phyloP scores from a whole-genome alignment of 2,329 filamentous ascomycete species.

The Diaporthe longicolla region DNA sequence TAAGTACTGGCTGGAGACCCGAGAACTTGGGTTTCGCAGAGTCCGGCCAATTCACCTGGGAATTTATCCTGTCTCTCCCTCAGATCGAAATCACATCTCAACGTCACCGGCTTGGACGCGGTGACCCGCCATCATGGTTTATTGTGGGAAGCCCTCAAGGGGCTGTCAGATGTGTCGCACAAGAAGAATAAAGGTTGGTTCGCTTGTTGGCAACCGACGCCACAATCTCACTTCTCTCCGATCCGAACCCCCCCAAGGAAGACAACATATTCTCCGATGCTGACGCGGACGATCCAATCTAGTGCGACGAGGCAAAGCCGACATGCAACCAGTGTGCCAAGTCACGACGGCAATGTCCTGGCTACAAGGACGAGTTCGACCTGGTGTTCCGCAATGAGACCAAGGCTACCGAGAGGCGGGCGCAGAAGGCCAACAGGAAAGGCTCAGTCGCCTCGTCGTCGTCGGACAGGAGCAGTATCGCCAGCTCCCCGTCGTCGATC shows the following conservation, averaged over 20 bases:
- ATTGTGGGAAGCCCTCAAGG: constrained; percentile 75
- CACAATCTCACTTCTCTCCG: background rate
- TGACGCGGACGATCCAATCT: constrained; percentile 40
- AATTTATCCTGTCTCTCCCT: background rate
- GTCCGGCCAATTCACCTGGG: background rate
- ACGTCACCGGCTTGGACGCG: constrained; percentile 2
- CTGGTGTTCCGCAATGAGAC: constrained; percentile 81
- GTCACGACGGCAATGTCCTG: constrained; percentile 74
- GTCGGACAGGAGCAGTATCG: constrained; percentile 45
- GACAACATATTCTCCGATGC: constrained; percentile 14
- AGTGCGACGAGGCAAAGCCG: constrained; percentile 79
- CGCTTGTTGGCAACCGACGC: constrained; percentile 1
- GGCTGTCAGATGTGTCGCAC: constrained; percentile 83
- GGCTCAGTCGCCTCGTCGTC: constrained; percentile 51
- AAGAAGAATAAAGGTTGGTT: constrained; percentile 78
- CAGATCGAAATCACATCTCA: constrained; percentile 2
- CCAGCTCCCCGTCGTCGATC: constrained; percentile 45
- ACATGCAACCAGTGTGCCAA: constrained; percentile 76
- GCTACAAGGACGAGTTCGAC: constrained; percentile 80
- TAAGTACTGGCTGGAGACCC: constrained; percentile 18
- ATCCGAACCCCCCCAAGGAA: background rate
- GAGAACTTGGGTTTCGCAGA: constrained; percentile 1
- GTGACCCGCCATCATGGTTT: constrained; percentile 66
- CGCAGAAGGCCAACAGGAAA: constrained; percentile 69
- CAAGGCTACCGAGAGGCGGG: constrained; percentile 74